Conservation (phyloP, 164 flowering plant species). For the Annona squamosa region DNA sequence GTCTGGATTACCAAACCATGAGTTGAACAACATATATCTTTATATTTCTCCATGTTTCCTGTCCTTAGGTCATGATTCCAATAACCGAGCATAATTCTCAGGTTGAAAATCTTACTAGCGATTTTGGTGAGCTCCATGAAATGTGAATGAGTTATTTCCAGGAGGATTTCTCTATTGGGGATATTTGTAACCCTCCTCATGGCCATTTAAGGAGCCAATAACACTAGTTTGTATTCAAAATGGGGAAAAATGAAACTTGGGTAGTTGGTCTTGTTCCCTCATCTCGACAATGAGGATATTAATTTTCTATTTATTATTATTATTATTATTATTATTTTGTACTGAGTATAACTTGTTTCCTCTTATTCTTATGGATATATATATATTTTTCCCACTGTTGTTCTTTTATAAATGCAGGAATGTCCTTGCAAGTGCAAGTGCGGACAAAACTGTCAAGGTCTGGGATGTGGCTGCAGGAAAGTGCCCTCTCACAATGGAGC, state of each 20-base stretch:
- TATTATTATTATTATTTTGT: neutral
- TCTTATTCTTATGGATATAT: neutral
- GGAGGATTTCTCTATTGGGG: neutral
- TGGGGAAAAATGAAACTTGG: too few species aligned
- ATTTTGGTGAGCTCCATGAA: neutral
- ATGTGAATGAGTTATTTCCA: neutral
- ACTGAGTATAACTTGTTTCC: neutral
- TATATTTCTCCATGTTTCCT: neutral
- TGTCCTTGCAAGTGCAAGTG: constrained; percentile 93
- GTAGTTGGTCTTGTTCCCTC: too few species aligned
- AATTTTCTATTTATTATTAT: neutral
- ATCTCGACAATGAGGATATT: too few species aligned
- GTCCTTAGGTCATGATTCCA: neutral
- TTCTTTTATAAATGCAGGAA: constrained; percentile 41
- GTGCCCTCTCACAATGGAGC: constrained; percentile 69
- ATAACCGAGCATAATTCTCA: neutral
- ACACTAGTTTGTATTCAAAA: too few species aligned
- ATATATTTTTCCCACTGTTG: neutral
- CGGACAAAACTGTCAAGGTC: constrained; percentile 78
- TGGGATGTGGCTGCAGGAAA: constrained; percentile 80
- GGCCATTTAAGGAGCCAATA: too few species aligned
- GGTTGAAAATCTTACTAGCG: neutral
- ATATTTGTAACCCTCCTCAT: too few species aligned
- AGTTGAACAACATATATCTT: neutral
- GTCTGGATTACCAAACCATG: neutral